A percentile compares a stretch with the other conserved stretches of the same genome.
Conservation (phyloP, 345 rosid genomes). For the Salix brachista region DNA sequence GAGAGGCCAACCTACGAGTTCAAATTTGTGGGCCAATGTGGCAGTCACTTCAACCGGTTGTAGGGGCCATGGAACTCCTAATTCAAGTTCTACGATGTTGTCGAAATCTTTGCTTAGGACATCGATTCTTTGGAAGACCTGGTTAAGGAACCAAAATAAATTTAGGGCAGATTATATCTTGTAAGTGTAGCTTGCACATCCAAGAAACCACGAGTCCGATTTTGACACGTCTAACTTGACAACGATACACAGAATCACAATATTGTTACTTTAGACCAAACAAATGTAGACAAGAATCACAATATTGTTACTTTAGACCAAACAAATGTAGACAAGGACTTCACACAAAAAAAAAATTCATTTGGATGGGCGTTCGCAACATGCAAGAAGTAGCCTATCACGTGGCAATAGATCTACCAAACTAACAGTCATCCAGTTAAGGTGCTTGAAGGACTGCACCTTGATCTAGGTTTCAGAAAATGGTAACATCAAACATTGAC, state of each 20-base stretch:
- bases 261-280: too few relatives aligned
- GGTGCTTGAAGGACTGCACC: not conserved
- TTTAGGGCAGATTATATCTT: not conserved
- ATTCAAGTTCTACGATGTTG: constrained; percentile 75
- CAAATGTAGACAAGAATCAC: not conserved
- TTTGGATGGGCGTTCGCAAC: not conserved
- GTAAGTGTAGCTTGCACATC: not conserved
- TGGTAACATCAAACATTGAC: not conserved
- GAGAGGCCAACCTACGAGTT: constrained; percentile 53
- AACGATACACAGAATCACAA: not conserved
- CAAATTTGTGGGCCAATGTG: constrained; percentile 85
- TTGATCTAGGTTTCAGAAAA: not conserved
- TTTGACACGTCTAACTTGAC: not conserved
- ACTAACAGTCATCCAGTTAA: not conserved
- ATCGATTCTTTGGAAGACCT: constrained; percentile 95
- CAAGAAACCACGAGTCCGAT: not conserved
- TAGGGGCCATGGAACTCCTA: constrained; percentile 92
- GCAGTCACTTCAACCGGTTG: constrained; percentile 72
- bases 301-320: too few relatives aligned
- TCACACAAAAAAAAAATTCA: not conserved
- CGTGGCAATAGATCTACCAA: not conserved
- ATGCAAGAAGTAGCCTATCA: not conserved
- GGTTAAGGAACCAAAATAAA: constrained; percentile 1
- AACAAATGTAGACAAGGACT: not conserved
- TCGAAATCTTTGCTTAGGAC: constrained; percentile 78